Evolutionary conservation across 2,329 filamentous ascomycete genomes (phyloP).

Genomic region (Laburnicola sp.): DNA sequence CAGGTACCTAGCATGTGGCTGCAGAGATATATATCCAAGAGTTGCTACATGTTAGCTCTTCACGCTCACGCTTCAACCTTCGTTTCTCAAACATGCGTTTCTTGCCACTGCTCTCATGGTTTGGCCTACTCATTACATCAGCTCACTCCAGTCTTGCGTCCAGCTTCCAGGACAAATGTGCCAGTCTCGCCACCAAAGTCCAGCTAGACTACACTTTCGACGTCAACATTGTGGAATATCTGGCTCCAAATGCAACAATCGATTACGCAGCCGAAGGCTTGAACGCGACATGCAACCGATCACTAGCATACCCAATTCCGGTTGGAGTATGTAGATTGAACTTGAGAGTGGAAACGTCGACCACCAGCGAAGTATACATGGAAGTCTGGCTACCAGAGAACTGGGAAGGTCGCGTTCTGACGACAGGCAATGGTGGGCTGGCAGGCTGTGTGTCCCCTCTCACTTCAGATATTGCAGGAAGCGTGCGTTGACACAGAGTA

Average conservation of each 20-base stretch:
- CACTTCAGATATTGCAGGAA: not conserved
- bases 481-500: constrained; percentile 13
- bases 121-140: not conserved
- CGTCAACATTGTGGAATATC: constrained; percentile 15
- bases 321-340: constrained; percentile 41
- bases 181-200: constrained; percentile 1
- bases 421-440: constrained; percentile 42
- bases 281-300: constrained; percentile 11
- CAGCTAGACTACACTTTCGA: constrained; percentile 7
- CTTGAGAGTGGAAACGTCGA: constrained; percentile 37
- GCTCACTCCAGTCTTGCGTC: not conserved
- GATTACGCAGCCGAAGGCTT: constrained; percentile 10
- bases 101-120: too few relatives aligned
- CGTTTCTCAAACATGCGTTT: too few relatives aligned
- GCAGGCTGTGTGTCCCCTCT: constrained; percentile 34
- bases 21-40: too few relatives aligned
- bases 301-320: constrained; percentile 10
- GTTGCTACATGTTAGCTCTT: too few relatives aligned
- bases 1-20: too few relatives aligned
- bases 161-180: constrained; percentile 8
- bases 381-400: constrained; percentile 47
- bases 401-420: constrained; percentile 43
- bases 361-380: constrained; percentile 36
- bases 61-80: too few relatives aligned
- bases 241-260: constrained; percentile 13